A percentile compares a stretch with the other conserved stretches of the same genome.
Conservation (phyloP, 768 basidiomycete genomes). For the Russula sp. region DNA sequence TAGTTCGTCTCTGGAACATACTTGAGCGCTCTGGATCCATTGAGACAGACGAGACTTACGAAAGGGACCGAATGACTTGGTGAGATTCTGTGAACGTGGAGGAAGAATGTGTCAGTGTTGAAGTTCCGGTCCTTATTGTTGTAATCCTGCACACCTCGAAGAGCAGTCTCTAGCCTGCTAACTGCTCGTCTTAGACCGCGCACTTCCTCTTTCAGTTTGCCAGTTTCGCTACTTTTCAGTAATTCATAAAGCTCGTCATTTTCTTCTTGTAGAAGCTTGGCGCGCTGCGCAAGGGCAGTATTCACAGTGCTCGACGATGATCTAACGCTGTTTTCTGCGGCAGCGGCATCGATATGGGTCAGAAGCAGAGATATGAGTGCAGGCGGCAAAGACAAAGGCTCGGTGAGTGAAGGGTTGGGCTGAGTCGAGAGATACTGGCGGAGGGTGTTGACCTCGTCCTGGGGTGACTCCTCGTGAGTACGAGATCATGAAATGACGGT, state of each 20-base stretch:
- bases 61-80: constrained; percentile 61
- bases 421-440: constrained; percentile 63
- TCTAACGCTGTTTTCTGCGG: constrained; percentile 34
- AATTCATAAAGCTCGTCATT: constrained; percentile 84
- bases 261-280: constrained; percentile 73
- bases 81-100: constrained; percentile 61
- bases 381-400: constrained; percentile 67
- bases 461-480: constrained; percentile 8
- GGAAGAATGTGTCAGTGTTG: constrained; percentile 14
- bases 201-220: constrained; percentile 79
- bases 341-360: constrained; percentile 57
- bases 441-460: constrained; percentile 74
- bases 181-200: constrained; percentile 65
- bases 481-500: constrained; percentile 6
- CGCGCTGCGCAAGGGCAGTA: constrained; percentile 72
- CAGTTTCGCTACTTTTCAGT: constrained; percentile 70
- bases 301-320: constrained; percentile 53
- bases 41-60: constrained; percentile 49
- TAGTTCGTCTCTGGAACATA: constrained; percentile 58
- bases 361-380: constrained; percentile 64
- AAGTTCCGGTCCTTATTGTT: constrained; percentile 3
- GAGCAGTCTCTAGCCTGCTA: constrained; percentile 65
- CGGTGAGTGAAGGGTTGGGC: constrained; percentile 55
- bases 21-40: constrained; percentile 20
- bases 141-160: constrained; percentile 56